These are phyloP conservation scores for Gypsophila paniculata DNA, from an alignment of 179 eudicot species.

Conservation along the genomic window DNA sequence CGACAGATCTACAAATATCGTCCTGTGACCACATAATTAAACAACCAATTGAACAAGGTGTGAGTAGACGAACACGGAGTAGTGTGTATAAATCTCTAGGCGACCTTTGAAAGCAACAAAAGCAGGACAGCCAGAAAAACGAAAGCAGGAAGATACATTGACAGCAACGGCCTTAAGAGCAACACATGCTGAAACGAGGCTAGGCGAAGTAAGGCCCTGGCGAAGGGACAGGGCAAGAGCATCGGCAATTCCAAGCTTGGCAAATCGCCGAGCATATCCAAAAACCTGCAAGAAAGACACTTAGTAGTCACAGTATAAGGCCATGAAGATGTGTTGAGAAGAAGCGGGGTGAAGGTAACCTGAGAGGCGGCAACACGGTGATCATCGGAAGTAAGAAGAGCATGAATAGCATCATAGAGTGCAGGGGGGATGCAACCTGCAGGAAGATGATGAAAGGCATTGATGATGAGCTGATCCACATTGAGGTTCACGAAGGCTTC, in stretches of 20 bases:
- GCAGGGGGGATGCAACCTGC: conserved; percentile 36
- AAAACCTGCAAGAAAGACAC: conserved; percentile 49
- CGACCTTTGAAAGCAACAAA: too few species aligned
- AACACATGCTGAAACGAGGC: conserved; percentile 69
- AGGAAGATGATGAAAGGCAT: conserved; percentile 35
- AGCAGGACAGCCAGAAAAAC: too few species aligned
- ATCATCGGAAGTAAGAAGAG: conserved; percentile 82
- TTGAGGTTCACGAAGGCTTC: conserved; percentile 77
- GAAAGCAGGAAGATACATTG: conserved; percentile 49
- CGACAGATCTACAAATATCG: conserved; percentile 83
- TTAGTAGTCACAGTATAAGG: not conserved
- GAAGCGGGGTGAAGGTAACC: conserved; percentile 29
- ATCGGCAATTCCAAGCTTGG: conserved; percentile 76
- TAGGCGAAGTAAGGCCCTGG: conserved; percentile 65
- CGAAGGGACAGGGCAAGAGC: conserved; percentile 66
- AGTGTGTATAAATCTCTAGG: not conserved
- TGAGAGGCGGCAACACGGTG: conserved; percentile 91
- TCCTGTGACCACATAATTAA: conserved; percentile 48
- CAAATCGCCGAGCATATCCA: conserved; percentile 87
- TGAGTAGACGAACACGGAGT: not conserved
- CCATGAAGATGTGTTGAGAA: not conserved
- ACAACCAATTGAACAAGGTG: not conserved
- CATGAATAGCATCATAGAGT: conserved; percentile 69
- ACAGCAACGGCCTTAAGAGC: conserved; percentile 90
- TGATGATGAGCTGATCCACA: conserved; percentile 58